Evolutionary conservation across 2,329 filamentous ascomycete species (phyloP).

Genomic region (Epichloe amarillans): DNA sequence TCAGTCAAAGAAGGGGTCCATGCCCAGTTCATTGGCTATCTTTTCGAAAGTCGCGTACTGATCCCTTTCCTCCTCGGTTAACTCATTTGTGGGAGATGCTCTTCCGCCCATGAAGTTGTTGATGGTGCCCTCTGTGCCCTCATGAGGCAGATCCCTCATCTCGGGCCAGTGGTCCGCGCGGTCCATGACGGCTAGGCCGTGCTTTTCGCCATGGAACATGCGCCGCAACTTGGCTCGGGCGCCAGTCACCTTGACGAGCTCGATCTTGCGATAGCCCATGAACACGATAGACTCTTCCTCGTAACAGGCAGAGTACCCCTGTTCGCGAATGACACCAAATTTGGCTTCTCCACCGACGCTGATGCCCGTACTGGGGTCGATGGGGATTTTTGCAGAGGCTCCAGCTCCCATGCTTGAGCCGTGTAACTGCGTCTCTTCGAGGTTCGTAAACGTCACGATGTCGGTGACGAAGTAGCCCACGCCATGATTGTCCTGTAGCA

Average conservation of each 20-base stretch:
- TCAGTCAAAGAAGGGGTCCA: slow-evolving; percentile 4
- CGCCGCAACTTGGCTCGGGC: slow-evolving; percentile 15
- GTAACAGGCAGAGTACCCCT: slow-evolving; percentile 12
- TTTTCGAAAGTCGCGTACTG: slow-evolving; percentile 5
- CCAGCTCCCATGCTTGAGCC: slow-evolving; percentile 7
- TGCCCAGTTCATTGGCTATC: slow-evolving; percentile 8
- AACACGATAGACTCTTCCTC: slow-evolving; percentile 18
- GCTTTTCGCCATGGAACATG: slow-evolving; percentile 33
- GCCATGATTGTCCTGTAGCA: slow-evolving; percentile 12
- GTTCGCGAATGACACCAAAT: slow-evolving; percentile 11
- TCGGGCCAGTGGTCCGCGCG: slow-evolving; percentile 16
- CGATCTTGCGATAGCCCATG: slow-evolving; percentile 14
- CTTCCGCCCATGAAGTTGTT: slow-evolving; percentile 10
- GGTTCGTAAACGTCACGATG: slow-evolving; percentile 15
- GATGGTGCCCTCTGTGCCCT: slow-evolving; percentile 12
- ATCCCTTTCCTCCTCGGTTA: slow-evolving; percentile 3
- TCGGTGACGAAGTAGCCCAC: slow-evolving; percentile 17
- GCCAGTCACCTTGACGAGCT: slow-evolving; percentile 15
- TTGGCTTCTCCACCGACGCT: slow-evolving; percentile 9
- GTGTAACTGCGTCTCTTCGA: slow-evolving; percentile 10
- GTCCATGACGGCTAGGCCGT: slow-evolving; percentile 14
- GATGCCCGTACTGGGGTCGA: slow-evolving; percentile 11
- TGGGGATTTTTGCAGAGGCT: slow-evolving; percentile 8
- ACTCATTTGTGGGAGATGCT: not conserved
- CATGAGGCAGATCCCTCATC: slow-evolving; percentile 13